Evolutionary conservation across 352 stramenopile genomes (phyloP).

Genomic region (Phytophthora tubulina): DNA sequence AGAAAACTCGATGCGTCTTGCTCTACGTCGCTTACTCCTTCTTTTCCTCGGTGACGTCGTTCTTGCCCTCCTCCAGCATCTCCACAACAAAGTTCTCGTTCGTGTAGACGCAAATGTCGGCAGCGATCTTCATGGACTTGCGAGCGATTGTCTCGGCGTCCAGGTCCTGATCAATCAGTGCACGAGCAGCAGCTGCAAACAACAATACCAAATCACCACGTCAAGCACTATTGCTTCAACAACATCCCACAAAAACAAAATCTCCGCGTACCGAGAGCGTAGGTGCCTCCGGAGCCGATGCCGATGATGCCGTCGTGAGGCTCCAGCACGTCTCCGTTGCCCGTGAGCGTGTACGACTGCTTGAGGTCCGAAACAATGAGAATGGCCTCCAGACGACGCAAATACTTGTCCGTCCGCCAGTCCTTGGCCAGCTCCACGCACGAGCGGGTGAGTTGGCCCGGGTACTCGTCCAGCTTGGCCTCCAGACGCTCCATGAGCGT

Average conservation of each 20-base stretch:
- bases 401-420: conserved; percentile 99
- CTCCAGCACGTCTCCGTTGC: conserved; percentile 98
- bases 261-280: conserved; percentile 89
- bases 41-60: conserved; percentile 28
- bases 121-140: conserved; percentile 96
- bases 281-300: conserved; percentile 94
- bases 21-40: conserved; percentile 47
- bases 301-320: conserved; percentile 96
- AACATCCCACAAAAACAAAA: conserved; percentile 9
- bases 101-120: conserved; percentile 99
- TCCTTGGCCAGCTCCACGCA: conserved; percentile 99
- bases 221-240: background rate
- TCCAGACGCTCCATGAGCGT: conserved; percentile 99
- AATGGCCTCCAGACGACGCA: conserved; percentile 94
- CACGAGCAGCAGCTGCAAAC: conserved; percentile 92
- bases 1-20: conserved; percentile 4
- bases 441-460: conserved; percentile 95
- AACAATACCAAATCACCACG: conserved; percentile 2
- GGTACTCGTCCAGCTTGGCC: conserved; percentile 98
- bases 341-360: conserved; percentile 97
- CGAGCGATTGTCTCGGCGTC: conserved; percentile 94
- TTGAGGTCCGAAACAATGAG: conserved; percentile 97
- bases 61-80: conserved; percentile 76
- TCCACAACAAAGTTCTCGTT: conserved; percentile 98
- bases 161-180: conserved; percentile 95